phyloP scores from a whole-genome alignment of 2,329 filamentous ascomycete species.

The Fusarium brevicatenulatum region DNA sequence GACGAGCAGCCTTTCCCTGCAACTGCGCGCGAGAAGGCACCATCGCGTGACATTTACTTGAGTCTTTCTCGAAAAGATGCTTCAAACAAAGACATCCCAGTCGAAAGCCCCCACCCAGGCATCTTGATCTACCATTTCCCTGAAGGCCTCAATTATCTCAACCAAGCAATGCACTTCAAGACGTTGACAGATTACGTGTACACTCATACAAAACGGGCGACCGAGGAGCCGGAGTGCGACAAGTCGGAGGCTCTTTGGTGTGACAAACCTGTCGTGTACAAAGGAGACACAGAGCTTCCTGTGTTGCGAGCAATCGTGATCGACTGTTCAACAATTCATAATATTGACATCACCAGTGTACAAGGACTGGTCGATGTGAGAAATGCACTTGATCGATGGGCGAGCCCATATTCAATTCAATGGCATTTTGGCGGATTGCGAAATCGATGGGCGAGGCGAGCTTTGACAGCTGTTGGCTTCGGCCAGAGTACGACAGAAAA shows the following conservation, averaged over 20 bases:
- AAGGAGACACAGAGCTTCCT: slow-evolving; percentile 48
- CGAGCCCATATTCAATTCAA: slow-evolving; percentile 58
- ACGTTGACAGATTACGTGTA: slow-evolving; percentile 43
- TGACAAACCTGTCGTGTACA: slow-evolving; percentile 49
- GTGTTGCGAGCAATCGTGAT: slow-evolving; percentile 64
- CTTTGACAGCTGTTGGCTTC: slow-evolving; percentile 66
- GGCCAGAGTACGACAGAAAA: slow-evolving; percentile 54
- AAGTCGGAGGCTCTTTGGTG: slow-evolving; percentile 65
- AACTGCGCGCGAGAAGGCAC: background rate
- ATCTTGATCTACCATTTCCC: slow-evolving; percentile 63
- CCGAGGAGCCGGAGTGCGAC: slow-evolving; percentile 48
- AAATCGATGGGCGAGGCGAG: slow-evolving; percentile 67
- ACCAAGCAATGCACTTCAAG: slow-evolving; percentile 60
- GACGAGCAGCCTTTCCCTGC: background rate
- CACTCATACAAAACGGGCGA: slow-evolving; percentile 52
- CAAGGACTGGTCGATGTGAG: slow-evolving; percentile 67
- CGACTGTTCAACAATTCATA: slow-evolving; percentile 67
- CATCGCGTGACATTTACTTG: slow-evolving; percentile 52
- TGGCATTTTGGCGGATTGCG: slow-evolving; percentile 65
- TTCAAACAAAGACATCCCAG: slow-evolving; percentile 56
- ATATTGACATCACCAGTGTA: slow-evolving; percentile 66
- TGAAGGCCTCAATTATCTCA: slow-evolving; percentile 64
- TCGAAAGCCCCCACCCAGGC: slow-evolving; percentile 58
- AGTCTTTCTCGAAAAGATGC: slow-evolving; percentile 54
- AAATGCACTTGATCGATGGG: slow-evolving; percentile 63